Percentiles rank a stretch among this genome's conserved stretches.
Conservation (phyloP, 495 filamentous ascomycete species). For the Terfezia boudieri region DNA sequence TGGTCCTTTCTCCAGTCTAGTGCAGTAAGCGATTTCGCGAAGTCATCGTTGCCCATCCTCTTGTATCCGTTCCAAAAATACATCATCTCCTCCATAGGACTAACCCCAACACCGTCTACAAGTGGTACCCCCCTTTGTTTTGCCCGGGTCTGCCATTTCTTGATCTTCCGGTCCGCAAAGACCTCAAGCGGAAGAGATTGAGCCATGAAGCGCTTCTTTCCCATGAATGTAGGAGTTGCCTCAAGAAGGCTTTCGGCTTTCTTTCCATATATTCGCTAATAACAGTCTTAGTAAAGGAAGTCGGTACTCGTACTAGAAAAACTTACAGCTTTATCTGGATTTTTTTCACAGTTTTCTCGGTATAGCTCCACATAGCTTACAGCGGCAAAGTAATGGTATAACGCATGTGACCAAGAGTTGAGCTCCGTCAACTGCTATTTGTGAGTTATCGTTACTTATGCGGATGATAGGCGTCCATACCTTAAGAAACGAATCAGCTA, state of each 20-base stretch:
- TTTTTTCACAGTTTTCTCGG: slow-evolving; percentile 31
- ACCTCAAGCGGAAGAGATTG: slow-evolving; percentile 74
- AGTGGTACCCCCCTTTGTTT: slow-evolving; percentile 44
- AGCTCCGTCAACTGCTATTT: slow-evolving; percentile 41
- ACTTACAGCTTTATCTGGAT: slow-evolving; percentile 27
- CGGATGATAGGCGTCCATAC: slow-evolving; percentile 16
- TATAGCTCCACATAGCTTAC: slow-evolving; percentile 58
- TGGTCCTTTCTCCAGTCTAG: slow-evolving; percentile 44
- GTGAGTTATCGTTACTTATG: slow-evolving; percentile 3
- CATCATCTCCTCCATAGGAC: slow-evolving; percentile 80
- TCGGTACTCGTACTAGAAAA: background rate
- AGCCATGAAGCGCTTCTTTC: slow-evolving; percentile 77
- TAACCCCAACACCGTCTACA: slow-evolving; percentile 62
- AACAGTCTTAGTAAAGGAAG: background rate
- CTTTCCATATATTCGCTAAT: slow-evolving; percentile 20
- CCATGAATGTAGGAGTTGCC: slow-evolving; percentile 50
- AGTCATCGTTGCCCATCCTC: slow-evolving; percentile 43
- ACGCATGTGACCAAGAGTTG: slow-evolving; percentile 72
- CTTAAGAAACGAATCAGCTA: slow-evolving; percentile 49
- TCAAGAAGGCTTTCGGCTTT: slow-evolving; percentile 46
- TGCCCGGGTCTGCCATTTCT: slow-evolving; percentile 72
- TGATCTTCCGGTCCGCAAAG: slow-evolving; percentile 63
- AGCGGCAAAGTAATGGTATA: slow-evolving; percentile 83
- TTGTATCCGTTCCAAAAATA: slow-evolving; percentile 78
- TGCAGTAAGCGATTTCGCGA: slow-evolving; percentile 38